Base-by-base conservation (phyloP, 768 basidiomycete species). In the Agaricus subrufescens region DNA sequence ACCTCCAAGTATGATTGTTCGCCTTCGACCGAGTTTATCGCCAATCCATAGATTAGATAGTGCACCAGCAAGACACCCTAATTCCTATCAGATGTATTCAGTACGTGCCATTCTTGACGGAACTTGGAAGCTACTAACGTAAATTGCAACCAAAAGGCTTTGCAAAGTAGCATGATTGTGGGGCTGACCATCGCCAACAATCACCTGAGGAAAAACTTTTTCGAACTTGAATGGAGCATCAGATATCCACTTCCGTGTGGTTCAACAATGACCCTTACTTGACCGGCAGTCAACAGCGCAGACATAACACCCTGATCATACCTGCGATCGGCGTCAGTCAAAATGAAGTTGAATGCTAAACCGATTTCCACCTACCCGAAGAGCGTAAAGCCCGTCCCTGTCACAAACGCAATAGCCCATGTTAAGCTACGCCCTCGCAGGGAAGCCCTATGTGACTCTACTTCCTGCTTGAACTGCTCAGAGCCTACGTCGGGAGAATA, bases 301-400 rank as follows among this genome's bases (percentile, higher is more conserved):
- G 79, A 80, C 84, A 87, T 84, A 31, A 86, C 85, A 43, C 84
- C 85, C 63, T 86, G 86, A 62, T 86, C 85, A 67, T 85, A 86
- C 27, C 82, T 83, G 9, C 27, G 23, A 26, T 12, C n/a, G 48
- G 19, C 19, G 19, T 19, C 19, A 19, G 19, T 19, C 19, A 11
- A 27, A 37, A 30, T 9, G 29, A 26, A n/a, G 15, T 38, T 25
- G 19, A 19, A 29, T 38, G 2, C 12, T 29, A 58, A 50, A 27
- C 27, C 5, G 19, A 23, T 4, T 15, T 49, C 30, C 26, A 53
- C 72, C 48, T 60, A 81, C 74, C 86, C 85, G 58, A 85, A 84
- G n/a, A 82, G 70, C 10, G 80, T 84, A 65, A 84, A 83, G 3
- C 83, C 82, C 3, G 81, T 74, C 39, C 83, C 83, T 25, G 81